phyloP scores from a whole-genome alignment of 441 rosid genomes.

The Cnidoscolus chayamansa region DNA sequence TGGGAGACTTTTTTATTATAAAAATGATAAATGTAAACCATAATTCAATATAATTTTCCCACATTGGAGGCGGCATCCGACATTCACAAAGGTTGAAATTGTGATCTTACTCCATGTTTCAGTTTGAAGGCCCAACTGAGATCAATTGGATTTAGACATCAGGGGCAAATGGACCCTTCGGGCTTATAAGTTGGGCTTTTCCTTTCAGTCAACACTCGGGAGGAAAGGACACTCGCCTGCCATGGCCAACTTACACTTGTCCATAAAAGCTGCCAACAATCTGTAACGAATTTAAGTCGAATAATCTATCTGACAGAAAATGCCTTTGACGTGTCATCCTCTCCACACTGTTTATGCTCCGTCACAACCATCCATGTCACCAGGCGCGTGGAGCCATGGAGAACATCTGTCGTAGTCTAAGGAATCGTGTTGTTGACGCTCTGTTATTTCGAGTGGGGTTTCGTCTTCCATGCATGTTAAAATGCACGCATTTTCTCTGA shows the following conservation, averaged over 20 bases:
- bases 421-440: conserved; percentile 12
- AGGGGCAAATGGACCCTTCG: too few relatives aligned
- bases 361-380: conserved; percentile 15
- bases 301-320: background rate
- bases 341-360: background rate
- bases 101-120: too few relatives aligned
- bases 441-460: background rate
- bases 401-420: too few relatives aligned
- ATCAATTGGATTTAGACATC: too few relatives aligned
- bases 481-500: conserved; percentile 20
- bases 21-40: too few relatives aligned
- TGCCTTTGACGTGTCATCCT: conserved; percentile 21
- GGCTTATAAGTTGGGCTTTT: too few relatives aligned
- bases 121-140: too few relatives aligned
- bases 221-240: background rate
- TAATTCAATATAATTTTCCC: too few relatives aligned
- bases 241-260: background rate
- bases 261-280: background rate
- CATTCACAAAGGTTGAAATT: too few relatives aligned
- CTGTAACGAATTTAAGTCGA: background rate
- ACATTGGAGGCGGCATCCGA: too few relatives aligned
- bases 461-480: background rate
- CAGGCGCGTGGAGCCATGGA: conserved; percentile 19
- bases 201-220: too few relatives aligned
- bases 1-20: too few relatives aligned